Base-by-base conservation (phyloP, 2,329 filamentous ascomycete species). In the Xenosphaeropsis pyriputrescens region DNA sequence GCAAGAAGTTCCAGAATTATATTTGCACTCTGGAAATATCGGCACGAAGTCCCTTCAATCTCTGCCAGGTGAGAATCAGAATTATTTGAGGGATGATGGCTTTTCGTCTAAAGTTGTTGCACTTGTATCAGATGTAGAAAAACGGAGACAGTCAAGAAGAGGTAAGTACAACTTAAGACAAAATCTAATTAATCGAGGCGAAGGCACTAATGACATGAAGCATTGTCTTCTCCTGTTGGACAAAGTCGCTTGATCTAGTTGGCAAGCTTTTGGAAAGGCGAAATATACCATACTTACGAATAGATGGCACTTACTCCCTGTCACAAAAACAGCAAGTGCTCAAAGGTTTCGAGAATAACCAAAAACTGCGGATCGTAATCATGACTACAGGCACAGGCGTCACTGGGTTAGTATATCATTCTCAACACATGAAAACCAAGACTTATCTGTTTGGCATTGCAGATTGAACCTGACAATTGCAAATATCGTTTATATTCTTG, bases 221-320 rank as follows among this genome's bases (percentile, higher is more conserved):
- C 18, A 46, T 45, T 34, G 32, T 47, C 2, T 48, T 48, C 34
- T 48, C 44, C 9, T 45, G 39, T 16, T 46, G 44, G 46, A 48
- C 46, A 33, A 39, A 29, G 34, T 40, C 43, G 14, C 39, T 48
- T 11, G 43, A 48, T 36, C 41, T 48, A 5, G 30, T 48, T 34
- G 40, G 36, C 12, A 39, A 18, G 2, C 39, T 38, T 22, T 31
- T 48, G 6, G 13, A 14, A 17, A 34, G 14, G 1, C 19, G 17
- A 7, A 39, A 42, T 1, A 45, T 47, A 11, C 26, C 22, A 12
- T 47, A 42, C 29, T 14, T 19, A 3, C 39, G 42, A 1, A 44
- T 47, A 9, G 44, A 48, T 29, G 44, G 44, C 5, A 36, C 38
- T 19, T 18, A 32, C 22, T 18, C 40, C 2, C 29, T 44, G 12